These are phyloP conservation scores for Saturnispora saitoi DNA, from an alignment of 805 yeast species.

Conservation along the genomic window DNA sequence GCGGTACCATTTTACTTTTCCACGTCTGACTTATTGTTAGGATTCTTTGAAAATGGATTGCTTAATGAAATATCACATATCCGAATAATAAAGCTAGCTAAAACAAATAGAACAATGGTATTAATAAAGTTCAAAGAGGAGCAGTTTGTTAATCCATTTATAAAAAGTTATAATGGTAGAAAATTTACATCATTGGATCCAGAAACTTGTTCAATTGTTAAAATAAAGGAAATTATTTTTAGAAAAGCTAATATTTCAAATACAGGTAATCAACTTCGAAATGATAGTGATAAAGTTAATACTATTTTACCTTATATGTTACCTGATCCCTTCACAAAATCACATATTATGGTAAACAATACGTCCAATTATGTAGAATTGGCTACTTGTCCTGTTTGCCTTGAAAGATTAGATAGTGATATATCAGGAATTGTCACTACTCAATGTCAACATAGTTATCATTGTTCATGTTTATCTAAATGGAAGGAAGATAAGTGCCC, in stretches of 20 bases:
- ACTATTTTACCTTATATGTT: conserved; percentile 54
- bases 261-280: conserved; percentile 9
- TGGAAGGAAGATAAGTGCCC: conserved; percentile 93
- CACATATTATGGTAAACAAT: background rate
- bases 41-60: conserved; percentile 63
- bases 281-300: conserved; percentile 7
- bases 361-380: conserved; percentile 41
- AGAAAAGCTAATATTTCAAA: conserved; percentile 19
- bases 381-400: conserved; percentile 90
- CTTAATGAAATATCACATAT: conserved; percentile 56
- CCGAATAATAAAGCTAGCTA: conserved; percentile 58
- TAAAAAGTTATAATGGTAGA: conserved; percentile 58
- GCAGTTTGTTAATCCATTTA: conserved; percentile 53
- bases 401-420: conserved; percentile 77
- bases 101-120: conserved; percentile 65
- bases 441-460: conserved; percentile 90
- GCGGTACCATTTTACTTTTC: conserved; percentile 85
- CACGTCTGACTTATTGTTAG: conserved; percentile 65
- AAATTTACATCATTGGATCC: conserved; percentile 83
- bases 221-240: conserved; percentile 52
- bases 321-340: conserved; percentile 61
- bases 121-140: conserved; percentile 61
- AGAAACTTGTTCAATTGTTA: conserved; percentile 71
- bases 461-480: conserved; percentile 76
- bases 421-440: conserved; percentile 78